Base-by-base conservation (phyloP, 2,329 filamentous ascomycete species). In the Fusarium poae region DNA sequence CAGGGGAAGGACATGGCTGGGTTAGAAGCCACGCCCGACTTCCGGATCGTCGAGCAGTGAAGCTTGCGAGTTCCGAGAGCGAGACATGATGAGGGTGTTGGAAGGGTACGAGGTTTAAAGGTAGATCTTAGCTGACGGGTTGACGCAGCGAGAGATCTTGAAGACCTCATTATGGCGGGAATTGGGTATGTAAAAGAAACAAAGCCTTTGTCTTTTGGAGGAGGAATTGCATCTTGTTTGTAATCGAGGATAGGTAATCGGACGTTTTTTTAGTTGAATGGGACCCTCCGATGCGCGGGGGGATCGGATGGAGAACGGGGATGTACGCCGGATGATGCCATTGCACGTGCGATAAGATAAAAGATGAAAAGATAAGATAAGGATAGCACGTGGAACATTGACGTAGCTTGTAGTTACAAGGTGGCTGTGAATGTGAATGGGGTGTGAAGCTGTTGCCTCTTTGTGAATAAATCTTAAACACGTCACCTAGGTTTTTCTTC, bases 1-100 rank as follows among this genome's bases (percentile, higher is more conserved):
- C 94, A 97, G 5, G 94, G 94, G 73, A 97, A 97, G 1, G 92
- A 89, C 85, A 97, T 91, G 70, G 93, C 91, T 5, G 93, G 92
- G 76, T 97, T 97, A 6, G 92, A 92, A 3, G 88, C 85, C 45
- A 68, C 74, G 32, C 77, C 77, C 20, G 79, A 76, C 40, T 67
- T 67, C 25, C 71, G 71, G 30, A 65, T 27, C 1, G 58, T 18
- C 1, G 65, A 61, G 37, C 67, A 67, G 39, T 76, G 73, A 66
- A 76, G 64, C 46, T 72, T 61, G 42, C 73, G 73, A 44, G 63
- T 43, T 52, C 57, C 42, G 23, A 43, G 16, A 16, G 18, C 21
- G 3, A 65, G 40, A 39, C 60, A 65, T 65, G 40, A n/a, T 42
- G 40, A 23, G 21, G 58, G 61, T 44, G 18, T 12, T 6, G 42